phyloP scores from a whole-genome alignment of 192 early-diverging fungal genomes.

The Gigaspora rosea region DNA sequence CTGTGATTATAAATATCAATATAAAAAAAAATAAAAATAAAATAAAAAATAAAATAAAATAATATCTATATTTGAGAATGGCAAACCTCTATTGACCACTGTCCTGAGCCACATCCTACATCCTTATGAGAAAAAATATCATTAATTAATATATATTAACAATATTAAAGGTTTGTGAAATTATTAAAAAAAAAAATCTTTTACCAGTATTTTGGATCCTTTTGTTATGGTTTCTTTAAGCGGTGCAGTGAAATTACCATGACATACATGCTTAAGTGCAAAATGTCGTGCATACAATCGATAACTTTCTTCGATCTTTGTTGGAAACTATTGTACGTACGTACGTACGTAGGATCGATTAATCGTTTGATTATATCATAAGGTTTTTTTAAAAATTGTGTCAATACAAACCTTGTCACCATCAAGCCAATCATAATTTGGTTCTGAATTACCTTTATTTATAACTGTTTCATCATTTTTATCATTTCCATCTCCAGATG shows the following conservation, averaged over 20 bases:
- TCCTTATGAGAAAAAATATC: conserved; percentile 15
- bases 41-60: no score
- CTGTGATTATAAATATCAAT: no score
- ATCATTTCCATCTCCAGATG: no score
- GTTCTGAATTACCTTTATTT: not conserved
- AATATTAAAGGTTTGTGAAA: not conserved
- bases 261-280: conserved; percentile 18
- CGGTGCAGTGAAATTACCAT: conserved; percentile 5
- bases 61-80: no score
- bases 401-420: not conserved
- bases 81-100: conserved; percentile 37
- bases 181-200: not conserved
- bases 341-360: not conserved
- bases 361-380: not conserved
- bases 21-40: no score
- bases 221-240: not conserved
- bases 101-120: conserved; percentile 43
- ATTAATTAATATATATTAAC: not conserved
- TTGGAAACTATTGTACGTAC: conserved; percentile 6
- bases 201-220: conserved; percentile 16
- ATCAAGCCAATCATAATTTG: conserved; percentile 1
- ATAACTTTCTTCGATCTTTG: conserved; percentile 5
- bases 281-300: conserved; percentile 10
- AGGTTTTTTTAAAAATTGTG: not conserved
- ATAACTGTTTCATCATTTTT: no score